Conservation (phyloP, 352 stramenopile genomes). For the Globisporangium splendens region DNA sequence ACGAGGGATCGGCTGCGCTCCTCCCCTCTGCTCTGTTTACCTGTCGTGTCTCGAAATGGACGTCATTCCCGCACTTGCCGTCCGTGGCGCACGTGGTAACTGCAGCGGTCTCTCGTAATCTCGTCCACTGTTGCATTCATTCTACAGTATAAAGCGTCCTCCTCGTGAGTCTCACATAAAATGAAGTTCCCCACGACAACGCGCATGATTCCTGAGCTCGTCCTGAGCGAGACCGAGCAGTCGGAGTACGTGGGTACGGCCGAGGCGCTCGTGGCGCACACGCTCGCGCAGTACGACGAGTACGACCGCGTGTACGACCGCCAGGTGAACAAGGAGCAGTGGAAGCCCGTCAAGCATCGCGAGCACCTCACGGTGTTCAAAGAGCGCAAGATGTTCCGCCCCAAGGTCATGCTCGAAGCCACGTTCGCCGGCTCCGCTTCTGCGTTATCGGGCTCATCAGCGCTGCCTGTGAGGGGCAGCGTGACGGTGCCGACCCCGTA, state of each 20-base stretch:
- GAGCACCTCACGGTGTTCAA: constrained; percentile 17
- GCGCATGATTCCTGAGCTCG: constrained; percentile 20
- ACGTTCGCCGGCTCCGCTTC: neutral
- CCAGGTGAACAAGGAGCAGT: constrained; percentile 12
- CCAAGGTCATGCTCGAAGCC: constrained; percentile 8
- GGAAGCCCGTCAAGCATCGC: constrained; percentile 15
- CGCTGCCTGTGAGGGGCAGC: too few relatives aligned
- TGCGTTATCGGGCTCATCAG: too few relatives aligned
- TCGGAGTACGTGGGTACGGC: constrained; percentile 25
- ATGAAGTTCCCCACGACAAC: constrained; percentile 22
- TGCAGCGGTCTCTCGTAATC: too few relatives aligned
- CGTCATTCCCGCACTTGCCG: too few relatives aligned
- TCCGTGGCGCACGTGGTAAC: too few relatives aligned
- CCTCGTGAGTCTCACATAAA: too few relatives aligned
- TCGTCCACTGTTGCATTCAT: too few relatives aligned
- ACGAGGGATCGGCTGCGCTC: too few relatives aligned
- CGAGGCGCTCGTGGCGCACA: constrained; percentile 25
- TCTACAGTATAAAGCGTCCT: too few relatives aligned
- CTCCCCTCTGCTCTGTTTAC: too few relatives aligned
- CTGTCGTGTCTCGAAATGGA: too few relatives aligned
- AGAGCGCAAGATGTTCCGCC: constrained; percentile 11
- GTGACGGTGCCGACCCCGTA: neutral
- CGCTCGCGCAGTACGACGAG: constrained; percentile 16
- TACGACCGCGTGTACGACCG: constrained; percentile 9
- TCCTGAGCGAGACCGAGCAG: constrained; percentile 23